These are phyloP conservation scores for Vanilla planifolia DNA, from an alignment of 106 monocot species.

Conservation along the genomic window DNA sequence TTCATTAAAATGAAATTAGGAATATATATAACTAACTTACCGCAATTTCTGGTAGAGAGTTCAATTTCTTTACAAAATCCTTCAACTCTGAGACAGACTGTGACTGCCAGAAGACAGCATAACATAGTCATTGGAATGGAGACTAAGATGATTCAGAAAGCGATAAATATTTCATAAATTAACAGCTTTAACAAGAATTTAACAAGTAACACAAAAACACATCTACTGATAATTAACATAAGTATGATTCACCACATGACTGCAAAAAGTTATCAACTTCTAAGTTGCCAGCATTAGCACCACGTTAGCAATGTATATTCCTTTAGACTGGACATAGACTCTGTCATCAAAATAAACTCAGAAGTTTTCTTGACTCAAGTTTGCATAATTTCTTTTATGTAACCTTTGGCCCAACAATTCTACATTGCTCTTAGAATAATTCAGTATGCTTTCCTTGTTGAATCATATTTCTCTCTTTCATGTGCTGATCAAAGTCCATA, in stretches of 20 bases:
- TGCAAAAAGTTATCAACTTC: background rate
- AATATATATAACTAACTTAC: slow-evolving; percentile 33
- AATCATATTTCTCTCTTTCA: too few species aligned
- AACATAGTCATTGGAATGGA: background rate
- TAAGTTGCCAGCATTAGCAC: background rate
- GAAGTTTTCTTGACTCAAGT: too few species aligned
- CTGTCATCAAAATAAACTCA: too few species aligned
- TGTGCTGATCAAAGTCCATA: too few species aligned
- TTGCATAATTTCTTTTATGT: too few species aligned
- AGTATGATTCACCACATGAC: background rate
- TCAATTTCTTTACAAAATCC: slow-evolving; percentile 95
- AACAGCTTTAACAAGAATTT: too few species aligned
- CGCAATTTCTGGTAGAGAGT: slow-evolving; percentile 93
- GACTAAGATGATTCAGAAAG: background rate
- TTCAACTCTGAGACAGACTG: slow-evolving; percentile 93
- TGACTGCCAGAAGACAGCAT: slow-evolving; percentile 38
- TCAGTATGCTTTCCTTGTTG: too few species aligned
- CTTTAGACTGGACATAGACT: too few species aligned
- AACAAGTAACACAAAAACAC: too few species aligned
- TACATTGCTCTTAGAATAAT: too few species aligned
- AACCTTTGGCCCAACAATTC: too few species aligned
- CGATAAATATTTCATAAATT: background rate
- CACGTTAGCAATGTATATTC: too few species aligned
- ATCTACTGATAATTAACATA: background rate
- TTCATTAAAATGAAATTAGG: background rate